A percentile compares a stretch with the other conserved stretches of the same genome.
Evolutionary conservation across 495 filamentous ascomycete species (phyloP).

Genomic region (Ramalina peruviana): DNA sequence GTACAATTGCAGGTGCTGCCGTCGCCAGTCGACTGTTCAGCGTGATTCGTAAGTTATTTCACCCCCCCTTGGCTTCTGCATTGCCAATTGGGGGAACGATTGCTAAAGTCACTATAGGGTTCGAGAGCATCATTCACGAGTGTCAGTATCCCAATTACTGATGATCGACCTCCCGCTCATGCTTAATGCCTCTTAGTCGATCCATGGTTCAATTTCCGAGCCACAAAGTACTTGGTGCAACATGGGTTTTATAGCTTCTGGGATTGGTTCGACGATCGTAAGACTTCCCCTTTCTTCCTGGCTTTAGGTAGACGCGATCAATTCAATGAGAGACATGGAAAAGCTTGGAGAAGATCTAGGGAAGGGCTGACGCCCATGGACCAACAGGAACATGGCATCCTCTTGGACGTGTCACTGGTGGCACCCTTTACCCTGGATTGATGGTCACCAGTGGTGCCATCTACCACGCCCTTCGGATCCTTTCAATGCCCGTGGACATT

Average conservation of each 20-base stretch:
- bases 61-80: background rate
- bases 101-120: constrained; percentile 40
- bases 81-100: constrained; percentile 20
- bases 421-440: constrained; percentile 93
- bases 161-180: constrained; percentile 3
- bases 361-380: constrained; percentile 8
- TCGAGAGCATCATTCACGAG: constrained; percentile 99
- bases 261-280: constrained; percentile 99
- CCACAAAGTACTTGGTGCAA: constrained; percentile 91
- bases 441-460: constrained; percentile 99
- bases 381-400: constrained; percentile 89
- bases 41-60: constrained; percentile 69
- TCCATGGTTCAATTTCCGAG: constrained; percentile 99
- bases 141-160: constrained; percentile 46
- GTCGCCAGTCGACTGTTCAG: constrained; percentile 92
- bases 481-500: constrained; percentile 94
- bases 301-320: background rate
- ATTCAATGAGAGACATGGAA: background rate
- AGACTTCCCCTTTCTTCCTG: background rate
- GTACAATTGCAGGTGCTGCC: constrained; percentile 81
- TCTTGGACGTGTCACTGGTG: constrained; percentile 94
- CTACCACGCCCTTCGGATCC: constrained; percentile 82
- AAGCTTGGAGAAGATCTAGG: background rate
- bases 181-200: constrained; percentile 52
- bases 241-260: constrained; percentile 98